Percentiles rank a stretch among this genome's conserved stretches.
Evolutionary conservation across 2,329 filamentous ascomycete genomes (phyloP).

Genomic region (Capronia coronata): DNA sequence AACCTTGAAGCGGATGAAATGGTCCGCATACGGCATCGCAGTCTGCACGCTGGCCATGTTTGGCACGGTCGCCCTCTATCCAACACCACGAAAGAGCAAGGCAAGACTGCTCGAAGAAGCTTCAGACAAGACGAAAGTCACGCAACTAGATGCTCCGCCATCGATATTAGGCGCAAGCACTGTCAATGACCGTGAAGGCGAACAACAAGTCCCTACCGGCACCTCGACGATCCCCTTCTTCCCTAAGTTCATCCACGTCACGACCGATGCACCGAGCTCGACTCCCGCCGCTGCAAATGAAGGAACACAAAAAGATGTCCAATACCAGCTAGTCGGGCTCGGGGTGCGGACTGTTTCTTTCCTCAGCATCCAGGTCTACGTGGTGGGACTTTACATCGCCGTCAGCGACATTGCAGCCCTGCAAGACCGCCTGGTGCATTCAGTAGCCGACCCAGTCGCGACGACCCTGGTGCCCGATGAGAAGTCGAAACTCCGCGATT

Average conservation of each 20-base stretch:
- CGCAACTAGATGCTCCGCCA: constrained; percentile 38
- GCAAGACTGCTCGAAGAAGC: constrained; percentile 9
- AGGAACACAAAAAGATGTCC: constrained; percentile 46
- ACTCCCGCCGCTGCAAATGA: constrained; percentile 35
- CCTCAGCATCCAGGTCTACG: constrained; percentile 83
- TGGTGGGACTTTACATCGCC: constrained; percentile 86
- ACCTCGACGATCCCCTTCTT: constrained; percentile 74
- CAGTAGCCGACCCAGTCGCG: constrained; percentile 56
- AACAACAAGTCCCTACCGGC: constrained; percentile 73
- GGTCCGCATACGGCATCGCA: constrained; percentile 33
- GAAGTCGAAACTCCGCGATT: constrained; percentile 63
- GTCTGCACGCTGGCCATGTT: constrained; percentile 38
- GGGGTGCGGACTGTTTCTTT: constrained; percentile 88
- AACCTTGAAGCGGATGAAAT: constrained; percentile 21
- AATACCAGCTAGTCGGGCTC: constrained; percentile 83
- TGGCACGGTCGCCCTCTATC: constrained; percentile 32
- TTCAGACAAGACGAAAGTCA: constrained; percentile 23
- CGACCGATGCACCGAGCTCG: constrained; percentile 37
- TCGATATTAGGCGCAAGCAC: constrained; percentile 34
- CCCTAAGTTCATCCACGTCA: constrained; percentile 63
- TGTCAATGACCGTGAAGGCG: constrained; percentile 49
- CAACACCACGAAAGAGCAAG: constrained; percentile 15
- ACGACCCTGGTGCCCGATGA: constrained; percentile 78
- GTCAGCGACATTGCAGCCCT: constrained; percentile 74
- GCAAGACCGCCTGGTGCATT: constrained; percentile 68